Evolutionary conservation across 1,284 basidiomycete species (phyloP).

Genomic region (Boletellus deceptivus): DNA sequence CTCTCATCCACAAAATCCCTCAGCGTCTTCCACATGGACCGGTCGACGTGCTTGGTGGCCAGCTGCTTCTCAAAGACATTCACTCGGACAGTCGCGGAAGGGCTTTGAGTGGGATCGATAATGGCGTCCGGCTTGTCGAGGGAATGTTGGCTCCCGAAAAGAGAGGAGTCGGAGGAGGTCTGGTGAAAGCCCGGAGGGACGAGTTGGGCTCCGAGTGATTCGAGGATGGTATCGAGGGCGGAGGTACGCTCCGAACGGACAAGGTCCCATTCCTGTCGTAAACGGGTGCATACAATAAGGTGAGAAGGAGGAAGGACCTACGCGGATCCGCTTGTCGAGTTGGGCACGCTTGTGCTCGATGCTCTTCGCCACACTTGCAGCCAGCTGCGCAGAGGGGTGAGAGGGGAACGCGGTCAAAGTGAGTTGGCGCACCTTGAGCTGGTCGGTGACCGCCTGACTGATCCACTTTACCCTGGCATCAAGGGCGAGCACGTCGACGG

Average conservation of each 20-base stretch:
- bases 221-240: conserved; percentile 65
- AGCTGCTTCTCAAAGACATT: conserved; percentile 26
- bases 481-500: conserved; percentile 67
- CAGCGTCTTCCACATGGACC: conserved; percentile 71
- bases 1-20: conserved; percentile 81
- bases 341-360: conserved; percentile 66
- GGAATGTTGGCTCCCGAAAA: conserved; percentile 35
- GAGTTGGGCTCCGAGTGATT: conserved; percentile 63
- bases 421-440: conserved; percentile 55
- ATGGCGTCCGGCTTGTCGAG: conserved; percentile 41
- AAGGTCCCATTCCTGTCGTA: conserved; percentile 64
- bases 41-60: conserved; percentile 40
- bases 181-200: conserved; percentile 77
- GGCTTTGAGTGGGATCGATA: conserved; percentile 35
- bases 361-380: conserved; percentile 64
- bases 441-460: conserved; percentile 65
- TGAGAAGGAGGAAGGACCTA: conserved; percentile 31
- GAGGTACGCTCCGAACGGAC: conserved; percentile 55
- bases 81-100: conserved; percentile 49
- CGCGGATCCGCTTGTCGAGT: conserved; percentile 52
- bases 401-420: not conserved
- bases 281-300: conserved; percentile 27
- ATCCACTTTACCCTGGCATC: conserved; percentile 79
- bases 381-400: conserved; percentile 47
- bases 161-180: conserved; percentile 58